Percentiles rank a stretch among this genome's conserved stretches.
Evolutionary conservation across 768 basidiomycete species (phyloP).

Genomic region (Kondoa subrosea): DNA sequence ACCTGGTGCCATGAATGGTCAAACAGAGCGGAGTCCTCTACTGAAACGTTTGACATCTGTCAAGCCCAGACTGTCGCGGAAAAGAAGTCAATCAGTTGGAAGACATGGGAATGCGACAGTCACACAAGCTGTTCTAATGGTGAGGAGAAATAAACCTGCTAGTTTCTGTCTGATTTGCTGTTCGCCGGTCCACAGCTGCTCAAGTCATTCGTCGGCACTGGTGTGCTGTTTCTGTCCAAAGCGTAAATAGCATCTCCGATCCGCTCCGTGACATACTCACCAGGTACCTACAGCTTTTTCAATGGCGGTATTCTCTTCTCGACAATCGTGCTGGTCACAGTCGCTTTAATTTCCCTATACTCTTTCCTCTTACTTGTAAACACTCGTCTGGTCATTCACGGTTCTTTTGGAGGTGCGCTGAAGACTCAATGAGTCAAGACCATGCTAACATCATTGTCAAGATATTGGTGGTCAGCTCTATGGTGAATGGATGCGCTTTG

Average conservation of each 20-base stretch:
- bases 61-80: conserved; percentile 25
- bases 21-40: conserved; percentile 29
- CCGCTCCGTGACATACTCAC: conserved; percentile 27
- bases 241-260: conserved; percentile 39
- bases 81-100: conserved; percentile 40
- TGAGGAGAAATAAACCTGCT: background rate
- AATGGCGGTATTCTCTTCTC: conserved; percentile 94
- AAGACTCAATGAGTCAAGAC: background rate
- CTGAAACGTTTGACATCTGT: conserved; percentile 19
- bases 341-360: conserved; percentile 73
- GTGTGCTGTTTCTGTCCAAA: conserved; percentile 86
- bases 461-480: conserved; percentile 88
- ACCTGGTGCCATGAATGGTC: conserved; percentile 14
- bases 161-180: conserved; percentile 35
- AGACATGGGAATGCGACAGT: conserved; percentile 76
- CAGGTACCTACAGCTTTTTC: conserved; percentile 41
- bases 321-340: conserved; percentile 51
- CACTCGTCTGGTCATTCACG: conserved; percentile 72
- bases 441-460: conserved; percentile 29
- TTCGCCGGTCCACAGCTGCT: conserved; percentile 43
- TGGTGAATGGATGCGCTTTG: conserved; percentile 79
- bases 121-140: conserved; percentile 78
- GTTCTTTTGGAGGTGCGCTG: conserved; percentile 70
- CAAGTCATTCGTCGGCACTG: conserved; percentile 89
- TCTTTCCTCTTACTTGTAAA: conserved; percentile 81